phyloP scores from a whole-genome alignment of 768 basidiomycete genomes.

The Tulasnella calospora region DNA sequence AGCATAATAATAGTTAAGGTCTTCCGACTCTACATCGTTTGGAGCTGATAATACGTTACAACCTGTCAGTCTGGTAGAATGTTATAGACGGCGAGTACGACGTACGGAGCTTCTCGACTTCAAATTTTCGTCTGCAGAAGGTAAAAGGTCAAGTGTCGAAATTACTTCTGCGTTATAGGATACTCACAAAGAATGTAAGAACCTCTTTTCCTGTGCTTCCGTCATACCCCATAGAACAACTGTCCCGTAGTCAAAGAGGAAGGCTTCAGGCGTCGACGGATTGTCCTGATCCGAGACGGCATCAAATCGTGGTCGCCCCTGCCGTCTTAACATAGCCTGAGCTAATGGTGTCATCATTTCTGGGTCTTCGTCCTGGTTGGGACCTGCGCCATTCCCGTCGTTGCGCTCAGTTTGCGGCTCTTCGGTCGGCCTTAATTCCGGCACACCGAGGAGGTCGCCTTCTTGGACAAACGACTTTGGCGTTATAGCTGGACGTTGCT shows the following conservation, averaged over 20 bases:
- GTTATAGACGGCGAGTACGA: slow-evolving; percentile 6
- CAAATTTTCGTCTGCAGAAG: slow-evolving; percentile 75
- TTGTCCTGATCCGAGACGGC: slow-evolving; percentile 34
- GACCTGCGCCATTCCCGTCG: slow-evolving; percentile 19
- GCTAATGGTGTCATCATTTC: slow-evolving; percentile 28
- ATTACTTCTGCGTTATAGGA: background rate
- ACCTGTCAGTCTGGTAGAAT: slow-evolving; percentile 18
- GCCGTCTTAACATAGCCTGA: slow-evolving; percentile 35
- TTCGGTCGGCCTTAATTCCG: slow-evolving; percentile 49
- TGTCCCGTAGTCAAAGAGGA: slow-evolving; percentile 89
- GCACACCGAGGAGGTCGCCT: slow-evolving; percentile 73
- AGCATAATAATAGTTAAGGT: slow-evolving; percentile 93
- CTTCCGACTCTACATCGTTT: slow-evolving; percentile 94
- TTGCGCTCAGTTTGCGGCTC: slow-evolving; percentile 31
- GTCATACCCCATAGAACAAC: slow-evolving; percentile 99
- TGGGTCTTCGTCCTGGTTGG: background rate
- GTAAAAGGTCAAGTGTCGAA: background rate
- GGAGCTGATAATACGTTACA: slow-evolving; percentile 47
- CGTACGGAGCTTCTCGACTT: slow-evolving; percentile 78
- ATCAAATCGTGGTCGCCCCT: slow-evolving; percentile 35
- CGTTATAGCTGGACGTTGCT: slow-evolving; percentile 31
- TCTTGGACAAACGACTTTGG: slow-evolving; percentile 36
- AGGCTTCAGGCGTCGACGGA: slow-evolving; percentile 72
- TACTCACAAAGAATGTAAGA: slow-evolving; percentile 82
- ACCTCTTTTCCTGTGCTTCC: slow-evolving; percentile 83